Evolutionary conservation across 2,329 filamentous ascomycete genomes (phyloP).

Genomic region (Sporothrix protearum): DNA sequence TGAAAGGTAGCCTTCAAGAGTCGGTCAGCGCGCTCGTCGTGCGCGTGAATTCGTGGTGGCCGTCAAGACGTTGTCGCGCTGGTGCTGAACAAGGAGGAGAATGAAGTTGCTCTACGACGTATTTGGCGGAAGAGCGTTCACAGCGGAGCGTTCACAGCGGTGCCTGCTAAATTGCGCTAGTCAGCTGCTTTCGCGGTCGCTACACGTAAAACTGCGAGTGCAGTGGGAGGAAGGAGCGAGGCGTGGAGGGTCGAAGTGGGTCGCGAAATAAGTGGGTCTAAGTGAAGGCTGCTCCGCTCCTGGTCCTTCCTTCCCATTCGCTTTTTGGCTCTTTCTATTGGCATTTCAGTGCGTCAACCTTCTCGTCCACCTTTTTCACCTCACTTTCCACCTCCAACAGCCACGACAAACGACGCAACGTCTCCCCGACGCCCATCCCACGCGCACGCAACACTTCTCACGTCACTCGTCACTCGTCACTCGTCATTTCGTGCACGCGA

Average conservation of each 20-base stretch:
- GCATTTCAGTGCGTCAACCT: neutral
- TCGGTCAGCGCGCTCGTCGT: neutral
- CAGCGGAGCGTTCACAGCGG: neutral
- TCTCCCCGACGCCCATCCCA: neutral
- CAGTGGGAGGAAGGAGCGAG: neutral
- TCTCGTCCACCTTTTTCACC: neutral
- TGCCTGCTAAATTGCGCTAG: neutral
- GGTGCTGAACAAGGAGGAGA: neutral
- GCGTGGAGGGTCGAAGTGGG: constrained; percentile 9
- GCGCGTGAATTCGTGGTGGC: neutral
- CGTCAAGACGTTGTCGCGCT: neutral
- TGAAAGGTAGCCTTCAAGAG: neutral
- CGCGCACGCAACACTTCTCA: neutral
- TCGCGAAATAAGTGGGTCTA: neutral
- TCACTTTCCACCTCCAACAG: neutral
- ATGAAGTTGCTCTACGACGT: neutral
- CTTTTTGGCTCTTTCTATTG: constrained; percentile 1
- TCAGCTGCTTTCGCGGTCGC: constrained; percentile 12
- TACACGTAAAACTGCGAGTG: neutral
- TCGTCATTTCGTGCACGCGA: neutral
- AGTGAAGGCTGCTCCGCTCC: neutral
- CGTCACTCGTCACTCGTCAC: neutral
- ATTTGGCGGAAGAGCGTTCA: neutral
- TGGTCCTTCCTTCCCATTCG: neutral
- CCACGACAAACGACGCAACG: neutral